Evolutionary conservation across 306 rosid species (phyloP).

Genomic region (Cucurbita moschata): DNA sequence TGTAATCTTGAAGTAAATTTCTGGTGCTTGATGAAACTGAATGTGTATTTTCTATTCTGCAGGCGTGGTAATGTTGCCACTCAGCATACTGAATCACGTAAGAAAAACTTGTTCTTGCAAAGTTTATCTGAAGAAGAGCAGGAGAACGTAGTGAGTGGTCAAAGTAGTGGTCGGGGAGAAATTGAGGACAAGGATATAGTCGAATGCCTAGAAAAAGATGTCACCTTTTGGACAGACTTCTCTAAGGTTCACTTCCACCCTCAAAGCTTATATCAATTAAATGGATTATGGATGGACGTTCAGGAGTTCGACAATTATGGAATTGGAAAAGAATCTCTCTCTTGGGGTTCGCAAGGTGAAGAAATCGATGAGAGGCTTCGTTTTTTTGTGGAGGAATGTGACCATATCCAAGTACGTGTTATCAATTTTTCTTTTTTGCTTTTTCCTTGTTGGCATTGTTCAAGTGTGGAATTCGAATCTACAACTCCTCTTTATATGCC

Average conservation of each 20-base stretch:
- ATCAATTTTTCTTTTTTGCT: too few species aligned
- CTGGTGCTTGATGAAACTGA: background rate
- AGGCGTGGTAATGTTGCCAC: constrained; percentile 73
- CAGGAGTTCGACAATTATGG: constrained; percentile 64
- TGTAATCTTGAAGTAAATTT: background rate
- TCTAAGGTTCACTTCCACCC: constrained; percentile 90
- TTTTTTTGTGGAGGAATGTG: constrained; percentile 81
- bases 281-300: constrained; percentile 47
- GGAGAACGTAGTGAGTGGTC: constrained; percentile 15
- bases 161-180: constrained; percentile 20
- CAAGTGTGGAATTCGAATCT: background rate
- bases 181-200: constrained; percentile 43
- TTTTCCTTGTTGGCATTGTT: background rate
- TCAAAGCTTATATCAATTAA: constrained; percentile 58
- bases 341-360: constrained; percentile 53
- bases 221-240: constrained; percentile 77
- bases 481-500: background rate
- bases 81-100: constrained; percentile 33
- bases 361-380: constrained; percentile 78
- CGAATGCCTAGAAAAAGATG: constrained; percentile 53
- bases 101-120: constrained; percentile 63
- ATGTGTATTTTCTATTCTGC: constrained; percentile 15
- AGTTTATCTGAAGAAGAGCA: constrained; percentile 53
- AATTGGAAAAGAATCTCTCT: constrained; percentile 57
- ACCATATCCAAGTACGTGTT: constrained; percentile 57